phyloP scores from a whole-genome alignment of 2,329 filamentous ascomycete genomes.

The Pseudocercospora fuligena region DNA sequence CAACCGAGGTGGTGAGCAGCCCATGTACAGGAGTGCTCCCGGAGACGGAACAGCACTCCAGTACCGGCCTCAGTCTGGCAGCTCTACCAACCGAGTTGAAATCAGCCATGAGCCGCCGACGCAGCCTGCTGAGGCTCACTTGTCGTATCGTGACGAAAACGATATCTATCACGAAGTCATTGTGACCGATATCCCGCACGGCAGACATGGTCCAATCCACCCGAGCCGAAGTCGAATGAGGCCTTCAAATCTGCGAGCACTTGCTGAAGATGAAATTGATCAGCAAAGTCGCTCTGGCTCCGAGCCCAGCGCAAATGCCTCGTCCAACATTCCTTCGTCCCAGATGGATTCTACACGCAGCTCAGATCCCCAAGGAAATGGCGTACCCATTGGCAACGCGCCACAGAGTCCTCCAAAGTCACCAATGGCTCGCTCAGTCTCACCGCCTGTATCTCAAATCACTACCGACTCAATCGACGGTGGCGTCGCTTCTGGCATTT shows the following conservation, averaged over 20 bases:
- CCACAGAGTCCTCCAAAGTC: conserved; percentile 12
- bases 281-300: conserved; percentile 10
- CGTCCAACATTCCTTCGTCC: neutral
- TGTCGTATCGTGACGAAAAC: conserved; percentile 28
- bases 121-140: conserved; percentile 23
- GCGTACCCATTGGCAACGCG: conserved; percentile 8
- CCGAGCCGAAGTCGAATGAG: conserved; percentile 16
- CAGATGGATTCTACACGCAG: conserved; percentile 15
- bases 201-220: conserved; percentile 19
- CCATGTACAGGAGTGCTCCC: conserved; percentile 12
- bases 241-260: conserved; percentile 19
- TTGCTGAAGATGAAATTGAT: conserved; percentile 18
- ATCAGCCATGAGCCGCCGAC: conserved; percentile 30
- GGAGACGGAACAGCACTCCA: conserved; percentile 19
- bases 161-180: conserved; percentile 30
- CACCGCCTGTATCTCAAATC: conserved; percentile 14
- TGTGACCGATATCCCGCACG: conserved; percentile 25
- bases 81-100: conserved; percentile 22
- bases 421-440: conserved; percentile 11
- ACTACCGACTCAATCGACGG: neutral
- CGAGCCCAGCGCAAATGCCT: conserved; percentile 1
- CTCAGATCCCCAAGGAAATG: conserved; percentile 20
- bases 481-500: conserved; percentile 14
- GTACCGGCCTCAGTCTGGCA: conserved; percentile 15
- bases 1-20: conserved; percentile 7